Evolutionary conservation across 164 flowering plant genomes (phyloP), one percentile per base, ranked within the genome.

Genomic region (Sextonia rubra): DNA sequence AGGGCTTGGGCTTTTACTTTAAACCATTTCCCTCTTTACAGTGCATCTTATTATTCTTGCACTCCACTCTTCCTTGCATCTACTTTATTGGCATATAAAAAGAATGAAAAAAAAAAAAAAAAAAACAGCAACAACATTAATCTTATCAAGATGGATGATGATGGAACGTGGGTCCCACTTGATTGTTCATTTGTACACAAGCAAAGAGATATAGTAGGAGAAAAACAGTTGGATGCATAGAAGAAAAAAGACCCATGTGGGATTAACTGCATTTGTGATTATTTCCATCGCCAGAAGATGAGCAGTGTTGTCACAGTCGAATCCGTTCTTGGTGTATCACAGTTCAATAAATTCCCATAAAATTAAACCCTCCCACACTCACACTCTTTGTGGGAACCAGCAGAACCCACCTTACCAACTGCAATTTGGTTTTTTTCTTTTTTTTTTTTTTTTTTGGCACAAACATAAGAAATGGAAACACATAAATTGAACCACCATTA

Each of bases 81-180:
- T 27, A 30, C 2, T 12, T 17, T 17, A 27, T 64, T 29, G 12
- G 37, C 29, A 29, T 12, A 30, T 64, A 1, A 64, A 47, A 64
- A 30, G 11, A 29, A 64, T 15, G 14, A 62, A 14, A 62, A 17
- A 23, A 12, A 62, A 4, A 37, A 37, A 70, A 71, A 75, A 78
- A 89, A 65, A 66, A 95, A 90, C 12, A 37, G 8, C 11, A 37
- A 8, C 44, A 37, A 8, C 44, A 37, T 37, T 37, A 61, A 37
- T 37, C 44, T 37, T 37, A 37, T 55, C 60, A 20, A 17, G n/a
- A 55, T 55, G 12, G 60, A 55, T 55, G n/a, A 20, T 55, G 60
- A 55, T 55, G 60, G 60, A 4, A 17, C 12, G n/a, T 55, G 60
- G 60, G 60, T 20, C 60, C 60, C 60, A 17, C 60, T 15, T 55